Evolutionary conservation across 2,329 filamentous ascomycete genomes (phyloP), one percentile per base, ranked within the genome.

Genomic region (Alternaria sp.): DNA sequence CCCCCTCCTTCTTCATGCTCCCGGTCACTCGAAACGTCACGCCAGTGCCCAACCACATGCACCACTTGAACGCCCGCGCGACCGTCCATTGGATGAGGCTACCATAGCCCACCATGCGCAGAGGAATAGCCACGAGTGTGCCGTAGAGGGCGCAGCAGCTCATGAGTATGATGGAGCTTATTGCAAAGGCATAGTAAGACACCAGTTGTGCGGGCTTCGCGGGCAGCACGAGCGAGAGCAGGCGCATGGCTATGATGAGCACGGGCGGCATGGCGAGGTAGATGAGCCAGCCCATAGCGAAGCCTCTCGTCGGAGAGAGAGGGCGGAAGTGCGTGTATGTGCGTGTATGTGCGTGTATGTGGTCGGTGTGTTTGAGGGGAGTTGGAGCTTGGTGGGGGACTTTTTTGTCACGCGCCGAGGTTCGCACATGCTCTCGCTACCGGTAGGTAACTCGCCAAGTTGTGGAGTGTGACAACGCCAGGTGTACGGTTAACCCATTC

Each of bases 61-160:
- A 76, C 80, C 86, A 90, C 77, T 93, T 90, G 84, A 97, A 98
- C 63, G 84, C 80, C 61, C 93, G 87, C 7, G 83, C 95, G 9
- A 87, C 87, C 37, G 91, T 87, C 92, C 93, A 98, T 83, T 98
- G 95, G 28, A 91, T 86, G 64, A 92, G 86, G 54, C 90, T 88
- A 59, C 88, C 88, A 69, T 90, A 86, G 59, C 93, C 93, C 48
- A 88, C 68, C 14, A 91, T 70, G 45, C 90, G 88, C 62, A 98
- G 84, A 58, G 86, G 71, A 61, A 93, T 84, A 42, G 90, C 92
- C 28, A 88, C 88, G 45, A 91, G 61, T 58, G 92, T 90, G 60
- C 93, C 95, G 78, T 92, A 96, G 68, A 83, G 77, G 28, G 93
- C 80, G 71, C 77, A 80, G 23, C 79, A 45, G 14, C 59, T 44